These are phyloP conservation scores for Apiospora hydei DNA, from an alignment of 2,329 filamentous ascomycete genomes.

Conservation along the genomic window DNA sequence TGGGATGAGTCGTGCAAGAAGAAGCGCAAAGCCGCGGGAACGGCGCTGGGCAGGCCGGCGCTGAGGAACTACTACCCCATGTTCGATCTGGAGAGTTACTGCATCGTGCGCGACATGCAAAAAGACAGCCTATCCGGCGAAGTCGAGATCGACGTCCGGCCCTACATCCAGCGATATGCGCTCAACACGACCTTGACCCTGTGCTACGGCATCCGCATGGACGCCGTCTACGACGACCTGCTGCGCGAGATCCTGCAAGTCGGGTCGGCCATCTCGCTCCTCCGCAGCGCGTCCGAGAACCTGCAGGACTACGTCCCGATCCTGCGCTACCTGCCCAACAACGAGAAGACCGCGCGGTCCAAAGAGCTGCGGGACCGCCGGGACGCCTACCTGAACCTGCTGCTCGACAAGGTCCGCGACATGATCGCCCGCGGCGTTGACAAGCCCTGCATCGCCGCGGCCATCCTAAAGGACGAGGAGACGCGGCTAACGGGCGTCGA, in stretches of 20 bases:
- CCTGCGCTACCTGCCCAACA: slow-evolving; percentile 58
- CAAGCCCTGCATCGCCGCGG: slow-evolving; percentile 61
- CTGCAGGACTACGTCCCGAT: slow-evolving; percentile 60
- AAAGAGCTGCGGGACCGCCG: slow-evolving; percentile 55
- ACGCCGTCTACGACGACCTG: slow-evolving; percentile 57
- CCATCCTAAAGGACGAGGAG: slow-evolving; percentile 61
- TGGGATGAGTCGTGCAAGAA: slow-evolving; percentile 62
- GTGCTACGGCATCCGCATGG: slow-evolving; percentile 63
- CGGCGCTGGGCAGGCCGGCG: slow-evolving; percentile 52
- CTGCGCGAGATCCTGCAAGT: slow-evolving; percentile 61
- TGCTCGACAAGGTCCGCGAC: slow-evolving; percentile 56
- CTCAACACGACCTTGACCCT: slow-evolving; percentile 62
- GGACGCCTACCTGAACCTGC: slow-evolving; percentile 56
- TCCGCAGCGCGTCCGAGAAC: slow-evolving; percentile 60
- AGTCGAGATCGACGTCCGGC: slow-evolving; percentile 53
- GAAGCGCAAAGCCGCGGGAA: slow-evolving; percentile 58
- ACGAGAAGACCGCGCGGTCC: slow-evolving; percentile 55
- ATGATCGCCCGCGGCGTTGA: slow-evolving; percentile 60
- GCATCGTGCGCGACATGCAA: slow-evolving; percentile 55
- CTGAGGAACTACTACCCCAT: slow-evolving; percentile 58
- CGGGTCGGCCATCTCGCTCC: slow-evolving; percentile 57
- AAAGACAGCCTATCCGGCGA: slow-evolving; percentile 51
- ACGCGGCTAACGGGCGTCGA: slow-evolving; percentile 60
- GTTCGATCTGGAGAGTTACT: slow-evolving; percentile 61
- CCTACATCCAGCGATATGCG: slow-evolving; percentile 60